Evolutionary conservation across 73 alveolate species (phyloP), one percentile per base, ranked within the genome.

Genomic region (Paramecium sonneborni): DNA sequence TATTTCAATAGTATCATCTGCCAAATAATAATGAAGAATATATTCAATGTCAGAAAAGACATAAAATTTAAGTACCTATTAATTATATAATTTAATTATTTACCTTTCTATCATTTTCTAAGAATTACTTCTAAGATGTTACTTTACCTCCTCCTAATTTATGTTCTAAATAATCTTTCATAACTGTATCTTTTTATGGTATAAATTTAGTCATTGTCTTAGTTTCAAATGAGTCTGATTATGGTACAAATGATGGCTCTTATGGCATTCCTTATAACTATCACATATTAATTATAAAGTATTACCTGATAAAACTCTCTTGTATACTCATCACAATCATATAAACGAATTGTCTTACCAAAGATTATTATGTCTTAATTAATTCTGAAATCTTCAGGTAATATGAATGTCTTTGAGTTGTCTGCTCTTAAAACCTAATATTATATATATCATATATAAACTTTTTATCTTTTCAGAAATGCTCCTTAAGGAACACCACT

Each of bases 121-220:
- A 92, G 92, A 97, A 97, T 92, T 97, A 96, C 97, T 97, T 97
- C 18, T 97, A 93, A 8, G 95, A 85, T 56, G 93, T 86, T 0
- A 94, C 98, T 92, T 97, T 92, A 6, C 99, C 99, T 41, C 99
- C 99, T n/a, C 99, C 99, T 85, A 97, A 95, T 20, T 96, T 86
- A 62, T 95, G 95, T 93, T 97, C 99, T 87, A 97, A 76, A 92
- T 89, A 97, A 86, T 97, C 99, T 82, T 95, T 95, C 98, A 97
- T 92, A 10, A 92, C 95, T 23, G 93, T 76, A 86, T 96, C 98
- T 68, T 88, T 95, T 57, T 79, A 48, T 1, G 94, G 94, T 6
- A 88, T 39, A 34, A 70, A 88, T 72, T 88, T 88, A 41, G 85
- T 88, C 62, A 43, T 62, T 2, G 84, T 62, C 20, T 62, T 62